Base-by-base conservation (phyloP, 2,329 filamentous ascomycete genomes). In the Celoporthe dispersa region DNA sequence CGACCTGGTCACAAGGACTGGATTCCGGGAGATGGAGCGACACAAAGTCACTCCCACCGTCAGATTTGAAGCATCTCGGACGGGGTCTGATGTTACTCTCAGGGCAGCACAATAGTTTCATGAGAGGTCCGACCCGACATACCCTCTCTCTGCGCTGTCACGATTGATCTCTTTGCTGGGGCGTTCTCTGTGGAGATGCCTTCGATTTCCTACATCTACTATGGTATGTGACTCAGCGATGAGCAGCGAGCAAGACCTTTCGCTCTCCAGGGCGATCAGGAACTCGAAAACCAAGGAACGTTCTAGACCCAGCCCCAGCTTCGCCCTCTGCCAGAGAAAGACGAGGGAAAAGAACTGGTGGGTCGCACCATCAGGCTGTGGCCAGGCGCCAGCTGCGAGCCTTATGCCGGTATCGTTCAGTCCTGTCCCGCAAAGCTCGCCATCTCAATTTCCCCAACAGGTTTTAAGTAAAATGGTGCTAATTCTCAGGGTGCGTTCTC, bases 401-500 rank as follows among this genome's bases (percentile, higher is more conserved):
- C 37, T 51, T 22, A 9, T 51, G 53, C 61, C 39, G 22, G 61
- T 37, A 62, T 44, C 16, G 35, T 61, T 33, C 31, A 60, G 53
- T 48, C 51, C 55, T 57, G 28, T 31, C 44, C 28, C 66, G 44
- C 44, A 57, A 63, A 53, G 57, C 33, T 25, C 25, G 62, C 31
- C 44, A 19, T 39, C 53, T 63, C 59, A 41, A 53, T 35, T 14
- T 41, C 59, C n/a, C 59, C 57, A 48, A 66, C 68, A 37, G 41
- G 31, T 63, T 41, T 59, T 59, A 66, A 57, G 25, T n/a, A 48
- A 12, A 28, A 48, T 31, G 44, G 31, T 44, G 53, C 35, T 66
- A 51, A 37, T 28, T 62, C 53, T 55, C 37, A 63, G 35, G n/a
- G 53, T 7, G 53, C 28, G 25, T 31, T 35, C 35, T 55, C 25